Evolutionary conservation across 495 filamentous ascomycete genomes (phyloP).

Genomic region (Amniculicola lignicola): DNA sequence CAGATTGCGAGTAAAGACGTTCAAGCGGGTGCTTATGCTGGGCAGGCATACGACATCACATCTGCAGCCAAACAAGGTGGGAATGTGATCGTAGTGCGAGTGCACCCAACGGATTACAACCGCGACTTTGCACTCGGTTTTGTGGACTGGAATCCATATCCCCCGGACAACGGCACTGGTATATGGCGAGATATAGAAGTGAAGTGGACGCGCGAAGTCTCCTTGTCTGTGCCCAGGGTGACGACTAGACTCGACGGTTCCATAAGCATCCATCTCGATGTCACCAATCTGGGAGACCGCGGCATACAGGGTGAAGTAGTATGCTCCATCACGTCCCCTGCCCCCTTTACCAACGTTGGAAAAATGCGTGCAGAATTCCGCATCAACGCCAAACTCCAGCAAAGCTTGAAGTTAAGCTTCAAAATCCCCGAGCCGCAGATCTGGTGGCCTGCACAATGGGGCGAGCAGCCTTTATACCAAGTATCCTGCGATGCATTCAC

Average conservation of each 20-base stretch:
- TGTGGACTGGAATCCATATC: constrained; percentile 66
- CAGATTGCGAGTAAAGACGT: constrained; percentile 47
- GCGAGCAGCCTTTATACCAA: constrained; percentile 28
- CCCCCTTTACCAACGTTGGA: constrained; percentile 13
- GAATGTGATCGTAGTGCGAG: constrained; percentile 55
- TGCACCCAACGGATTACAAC: constrained; percentile 58
- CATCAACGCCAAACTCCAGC: neutral
- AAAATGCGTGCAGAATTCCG: neutral
- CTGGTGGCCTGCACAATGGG: constrained; percentile 29
- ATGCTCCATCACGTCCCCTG: constrained; percentile 41
- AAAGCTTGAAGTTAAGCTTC: constrained; percentile 30
- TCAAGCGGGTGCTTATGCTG: constrained; percentile 58
- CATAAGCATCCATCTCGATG: constrained; percentile 48
- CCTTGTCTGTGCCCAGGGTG: constrained; percentile 51
- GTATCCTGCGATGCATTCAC: constrained; percentile 45
- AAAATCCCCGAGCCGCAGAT: constrained; percentile 45
- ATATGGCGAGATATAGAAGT: constrained; percentile 62
- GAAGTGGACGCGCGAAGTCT: constrained; percentile 54
- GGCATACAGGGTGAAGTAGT: constrained; percentile 42
- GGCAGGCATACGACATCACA: constrained; percentile 56
- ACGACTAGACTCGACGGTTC: constrained; percentile 37
- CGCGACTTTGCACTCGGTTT: constrained; percentile 59
- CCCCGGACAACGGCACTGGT: constrained; percentile 57
- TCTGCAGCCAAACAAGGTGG: constrained; percentile 33
- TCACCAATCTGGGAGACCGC: constrained; percentile 49